These are phyloP conservation scores for Mucor saturninus DNA, from an alignment of 371 early-diverging fungal genomes.

Conservation along the genomic window DNA sequence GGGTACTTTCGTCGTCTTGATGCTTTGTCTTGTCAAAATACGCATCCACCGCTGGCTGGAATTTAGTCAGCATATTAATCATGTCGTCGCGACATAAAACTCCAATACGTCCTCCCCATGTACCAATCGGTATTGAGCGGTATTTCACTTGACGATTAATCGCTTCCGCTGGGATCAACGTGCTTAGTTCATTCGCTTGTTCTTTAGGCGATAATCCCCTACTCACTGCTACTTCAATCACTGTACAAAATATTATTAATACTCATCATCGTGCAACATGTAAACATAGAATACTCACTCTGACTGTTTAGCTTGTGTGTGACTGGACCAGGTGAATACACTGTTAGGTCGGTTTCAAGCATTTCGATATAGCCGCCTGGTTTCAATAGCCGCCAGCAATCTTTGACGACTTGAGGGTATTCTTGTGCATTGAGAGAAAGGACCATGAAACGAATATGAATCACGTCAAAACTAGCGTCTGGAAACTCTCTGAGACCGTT, in stretches of 20 bases:
- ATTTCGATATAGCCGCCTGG: constrained; percentile 40
- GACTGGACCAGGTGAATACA: constrained; percentile 38
- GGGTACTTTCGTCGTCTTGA: not conserved
- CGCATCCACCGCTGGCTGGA: constrained; percentile 15
- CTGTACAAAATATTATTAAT: constrained; percentile 7
- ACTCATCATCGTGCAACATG: not conserved
- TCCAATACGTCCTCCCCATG: constrained; percentile 43
- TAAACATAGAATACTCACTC: constrained; percentile 19
- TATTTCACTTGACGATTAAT: constrained; percentile 30
- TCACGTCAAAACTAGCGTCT: constrained; percentile 34
- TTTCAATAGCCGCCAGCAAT: constrained; percentile 36
- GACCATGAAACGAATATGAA: constrained; percentile 40
- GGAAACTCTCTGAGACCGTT: constrained; percentile 28
- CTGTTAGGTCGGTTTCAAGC: constrained; percentile 34
- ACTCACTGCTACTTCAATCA: constrained; percentile 24
- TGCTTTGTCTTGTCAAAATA: constrained; percentile 2
- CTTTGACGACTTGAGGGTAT: constrained; percentile 32
- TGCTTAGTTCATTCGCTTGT: constrained; percentile 15
- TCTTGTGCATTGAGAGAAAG: constrained; percentile 31
- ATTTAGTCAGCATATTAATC: constrained; percentile 29
- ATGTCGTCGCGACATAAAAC: constrained; percentile 39
- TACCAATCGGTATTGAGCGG: constrained; percentile 40
- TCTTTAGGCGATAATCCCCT: constrained; percentile 24
- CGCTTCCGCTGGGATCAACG: constrained; percentile 24
- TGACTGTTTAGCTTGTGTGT: constrained; percentile 34